Conservation (phyloP, 441 rosid genomes). For the Hura crepitans region DNA sequence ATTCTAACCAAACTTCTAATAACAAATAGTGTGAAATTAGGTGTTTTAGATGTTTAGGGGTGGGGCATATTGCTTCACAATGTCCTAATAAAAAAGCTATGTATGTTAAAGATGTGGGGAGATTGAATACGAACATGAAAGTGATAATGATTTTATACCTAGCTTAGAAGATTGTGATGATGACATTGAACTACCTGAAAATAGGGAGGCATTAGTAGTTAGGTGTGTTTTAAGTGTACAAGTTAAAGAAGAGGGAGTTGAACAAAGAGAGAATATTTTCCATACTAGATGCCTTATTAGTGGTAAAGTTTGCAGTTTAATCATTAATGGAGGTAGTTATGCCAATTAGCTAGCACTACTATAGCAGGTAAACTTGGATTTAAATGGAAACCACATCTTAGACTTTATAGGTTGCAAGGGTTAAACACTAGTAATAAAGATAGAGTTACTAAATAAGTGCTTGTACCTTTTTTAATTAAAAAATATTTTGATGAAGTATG, state of each 20-base stretch:
- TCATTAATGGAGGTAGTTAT: no score
- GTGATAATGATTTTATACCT: no score
- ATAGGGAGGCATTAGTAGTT: not conserved
- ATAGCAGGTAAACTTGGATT: not conserved
- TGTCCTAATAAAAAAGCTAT: not conserved
- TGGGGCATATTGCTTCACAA: not conserved
- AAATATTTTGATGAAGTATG: not conserved
- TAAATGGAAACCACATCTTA: not conserved
- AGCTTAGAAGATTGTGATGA: no score
- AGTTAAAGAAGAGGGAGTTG: not conserved
- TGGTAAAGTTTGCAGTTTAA: not conserved
- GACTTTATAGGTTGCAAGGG: not conserved
- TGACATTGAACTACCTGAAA: not conserved
- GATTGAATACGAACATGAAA: not conserved
- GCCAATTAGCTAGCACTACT: no score
- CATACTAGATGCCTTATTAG: no score
- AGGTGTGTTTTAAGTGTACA: not conserved
- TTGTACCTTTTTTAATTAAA: not conserved
- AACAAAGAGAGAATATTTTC: no score
- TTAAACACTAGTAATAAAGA: not conserved
- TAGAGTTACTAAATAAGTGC: not conserved
- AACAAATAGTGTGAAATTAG: not conserved
- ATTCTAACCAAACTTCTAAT: no score
- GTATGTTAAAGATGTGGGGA: not conserved
- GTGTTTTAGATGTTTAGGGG: not conserved